These are phyloP conservation scores for Corylus americana DNA, from an alignment of 306 rosid genomes.

Conservation along the genomic window DNA sequence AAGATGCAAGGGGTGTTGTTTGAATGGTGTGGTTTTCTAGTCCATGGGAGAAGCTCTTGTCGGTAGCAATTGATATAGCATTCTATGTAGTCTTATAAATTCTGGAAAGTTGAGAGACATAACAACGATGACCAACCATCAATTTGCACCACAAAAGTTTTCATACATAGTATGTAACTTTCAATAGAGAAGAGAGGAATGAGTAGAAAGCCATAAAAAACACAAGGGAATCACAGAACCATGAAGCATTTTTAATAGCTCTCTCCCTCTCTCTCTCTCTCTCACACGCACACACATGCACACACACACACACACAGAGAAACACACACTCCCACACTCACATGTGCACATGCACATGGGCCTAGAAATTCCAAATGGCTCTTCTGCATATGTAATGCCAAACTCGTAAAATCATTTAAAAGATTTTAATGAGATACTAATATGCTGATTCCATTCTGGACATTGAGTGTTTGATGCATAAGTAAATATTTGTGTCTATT, in stretches of 20 bases:
- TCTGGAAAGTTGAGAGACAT: conserved; percentile 4
- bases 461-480: neutral
- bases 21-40: neutral
- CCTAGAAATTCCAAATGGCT: neutral
- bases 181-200: neutral
- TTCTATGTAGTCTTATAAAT: conserved; percentile 6
- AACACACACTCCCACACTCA: neutral
- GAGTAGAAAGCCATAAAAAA: neutral
- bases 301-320: neutral
- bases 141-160: conserved; percentile 6
- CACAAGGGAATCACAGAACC: neutral
- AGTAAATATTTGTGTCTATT: neutral
- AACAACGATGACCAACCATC: conserved; percentile 22
- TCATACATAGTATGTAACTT: neutral
- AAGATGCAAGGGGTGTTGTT: neutral
- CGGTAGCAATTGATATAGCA: neutral
- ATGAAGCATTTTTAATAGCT: neutral
- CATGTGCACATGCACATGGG: neutral
- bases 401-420: neutral
- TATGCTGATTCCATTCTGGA: neutral
- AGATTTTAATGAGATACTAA: neutral
- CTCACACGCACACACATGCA: neutral
- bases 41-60: neutral
- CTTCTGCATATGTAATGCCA: neutral
- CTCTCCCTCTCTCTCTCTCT: neutral